Conservation (phyloP, 2,329 filamentous ascomycete species). For the Calcarisporium arbuscula region DNA sequence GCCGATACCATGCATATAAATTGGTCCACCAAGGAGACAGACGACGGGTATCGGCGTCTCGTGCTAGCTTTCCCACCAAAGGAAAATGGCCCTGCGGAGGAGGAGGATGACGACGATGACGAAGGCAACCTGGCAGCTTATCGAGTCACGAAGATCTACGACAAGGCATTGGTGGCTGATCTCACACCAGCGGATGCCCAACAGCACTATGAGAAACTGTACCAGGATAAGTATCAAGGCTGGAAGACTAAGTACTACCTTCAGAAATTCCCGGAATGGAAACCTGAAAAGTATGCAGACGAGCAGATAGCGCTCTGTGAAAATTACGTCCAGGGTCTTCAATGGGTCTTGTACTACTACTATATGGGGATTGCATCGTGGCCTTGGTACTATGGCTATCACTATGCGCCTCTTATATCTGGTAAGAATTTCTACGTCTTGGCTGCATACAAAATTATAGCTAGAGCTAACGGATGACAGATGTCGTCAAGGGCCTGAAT, state of each 20-base stretch:
- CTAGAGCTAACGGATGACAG: conserved; percentile 34
- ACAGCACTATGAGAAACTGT: conserved; percentile 72
- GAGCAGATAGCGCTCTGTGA: conserved; percentile 79
- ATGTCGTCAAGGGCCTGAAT: conserved; percentile 80
- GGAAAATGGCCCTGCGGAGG: conserved; percentile 55
- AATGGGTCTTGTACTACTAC: conserved; percentile 98
- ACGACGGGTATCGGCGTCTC: conserved; percentile 47
- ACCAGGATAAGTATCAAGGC: conserved; percentile 79
- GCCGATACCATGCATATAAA: conserved; percentile 56
- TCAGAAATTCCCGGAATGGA: conserved; percentile 83
- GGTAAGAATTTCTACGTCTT: conserved; percentile 36
- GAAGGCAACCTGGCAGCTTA: conserved; percentile 81
- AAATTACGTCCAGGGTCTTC: conserved; percentile 94
- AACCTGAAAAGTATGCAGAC: conserved; percentile 63
- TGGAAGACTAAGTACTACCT: conserved; percentile 96
- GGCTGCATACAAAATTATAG: background rate
- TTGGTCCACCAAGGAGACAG: conserved; percentile 53
- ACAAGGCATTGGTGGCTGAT: conserved; percentile 82
- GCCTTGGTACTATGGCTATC: conserved; percentile 97
- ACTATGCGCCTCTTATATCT: conserved; percentile 96
- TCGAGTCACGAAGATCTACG: conserved; percentile 82
- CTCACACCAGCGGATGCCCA: conserved; percentile 73
- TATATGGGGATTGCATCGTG: conserved; percentile 95
- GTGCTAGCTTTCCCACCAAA: conserved; percentile 42
- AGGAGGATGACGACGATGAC: conserved; percentile 44